Percentiles rank a stretch among this genome's conserved stretches.
Evolutionary conservation across 2,329 filamentous ascomycete species (phyloP).

Genomic region (Periconia digitata): DNA sequence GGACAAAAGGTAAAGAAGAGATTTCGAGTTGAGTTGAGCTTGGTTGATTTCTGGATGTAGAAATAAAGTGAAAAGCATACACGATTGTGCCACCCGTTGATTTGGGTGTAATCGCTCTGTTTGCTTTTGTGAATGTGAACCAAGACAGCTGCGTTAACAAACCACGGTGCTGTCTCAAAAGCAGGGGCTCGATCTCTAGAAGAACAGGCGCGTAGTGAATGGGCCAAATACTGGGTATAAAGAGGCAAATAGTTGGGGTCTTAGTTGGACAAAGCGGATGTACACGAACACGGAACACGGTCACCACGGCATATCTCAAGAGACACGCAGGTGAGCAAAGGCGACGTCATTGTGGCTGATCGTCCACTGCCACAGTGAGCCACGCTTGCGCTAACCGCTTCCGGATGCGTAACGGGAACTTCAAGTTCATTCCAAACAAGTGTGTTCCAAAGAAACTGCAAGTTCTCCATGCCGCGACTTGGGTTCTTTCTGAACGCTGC

Average conservation of each 20-base stretch:
- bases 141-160: background rate
- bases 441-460: constrained; percentile 13
- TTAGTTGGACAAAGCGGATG: no score
- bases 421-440: constrained; percentile 16
- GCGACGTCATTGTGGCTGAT: background rate
- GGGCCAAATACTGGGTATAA: no score
- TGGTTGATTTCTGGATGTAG: background rate
- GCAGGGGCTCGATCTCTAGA: no score
- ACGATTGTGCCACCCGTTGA: constrained; percentile 2
- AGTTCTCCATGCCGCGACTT: constrained; percentile 34
- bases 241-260: no score
- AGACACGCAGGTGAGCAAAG: background rate
- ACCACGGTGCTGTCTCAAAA: no score
- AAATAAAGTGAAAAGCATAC: background rate
- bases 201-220: no score
- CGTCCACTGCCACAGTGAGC: background rate
- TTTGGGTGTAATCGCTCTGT: background rate
- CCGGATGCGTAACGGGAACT: constrained; percentile 22
- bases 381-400: constrained; percentile 2
- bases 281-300: no score
- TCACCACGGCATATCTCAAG: no score
- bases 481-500: constrained; percentile 21
- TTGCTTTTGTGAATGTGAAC: background rate
- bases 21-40: background rate
- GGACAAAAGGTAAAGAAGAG: background rate